These are phyloP conservation scores for Phytophthora agathidicida DNA, from an alignment of 352 stramenopile species.

Conservation along the genomic window DNA sequence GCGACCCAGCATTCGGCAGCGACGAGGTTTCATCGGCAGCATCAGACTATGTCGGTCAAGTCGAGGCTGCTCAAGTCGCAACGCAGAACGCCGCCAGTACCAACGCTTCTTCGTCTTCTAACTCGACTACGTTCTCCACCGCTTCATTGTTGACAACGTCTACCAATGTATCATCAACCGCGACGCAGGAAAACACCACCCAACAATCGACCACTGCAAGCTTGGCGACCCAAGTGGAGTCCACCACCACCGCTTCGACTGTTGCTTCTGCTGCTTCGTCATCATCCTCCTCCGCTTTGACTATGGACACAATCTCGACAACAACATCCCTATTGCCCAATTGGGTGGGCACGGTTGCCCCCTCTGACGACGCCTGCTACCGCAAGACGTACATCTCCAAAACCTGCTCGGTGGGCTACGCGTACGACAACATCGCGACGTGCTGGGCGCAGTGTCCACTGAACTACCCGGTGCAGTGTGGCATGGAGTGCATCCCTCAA, in stretches of 20 bases:
- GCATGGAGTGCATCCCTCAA: conserved; percentile 74
- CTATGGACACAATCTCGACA: conserved; percentile 8
- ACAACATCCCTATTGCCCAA: conserved; percentile 31
- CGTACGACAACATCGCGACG: conserved; percentile 62
- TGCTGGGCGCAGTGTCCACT: conserved; percentile 76
- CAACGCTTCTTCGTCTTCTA: conserved; percentile 1
- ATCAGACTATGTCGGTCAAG: conserved; percentile 8
- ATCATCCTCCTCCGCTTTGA: background rate
- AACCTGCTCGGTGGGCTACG: conserved; percentile 44
- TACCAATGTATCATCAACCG: background rate
- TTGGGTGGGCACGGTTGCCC: conserved; percentile 25
- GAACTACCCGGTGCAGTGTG: conserved; percentile 74
- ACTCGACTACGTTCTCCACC: conserved; percentile 5
- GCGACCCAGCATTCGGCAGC: conserved; percentile 15
- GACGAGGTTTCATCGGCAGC: conserved; percentile 1
- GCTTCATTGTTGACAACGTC: conserved; percentile 2
- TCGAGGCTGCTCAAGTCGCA: background rate
- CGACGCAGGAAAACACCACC: background rate
- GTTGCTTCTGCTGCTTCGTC: background rate
- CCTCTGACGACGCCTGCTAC: conserved; percentile 52
- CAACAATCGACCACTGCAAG: background rate
- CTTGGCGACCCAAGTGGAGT: background rate
- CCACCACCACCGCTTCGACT: background rate
- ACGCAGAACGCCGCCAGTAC: background rate
- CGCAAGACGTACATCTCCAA: conserved; percentile 49